Percentiles rank a stretch among this genome's conserved stretches.
Evolutionary conservation across 768 basidiomycete genomes (phyloP).

Genomic region (Naganishia antarctica): DNA sequence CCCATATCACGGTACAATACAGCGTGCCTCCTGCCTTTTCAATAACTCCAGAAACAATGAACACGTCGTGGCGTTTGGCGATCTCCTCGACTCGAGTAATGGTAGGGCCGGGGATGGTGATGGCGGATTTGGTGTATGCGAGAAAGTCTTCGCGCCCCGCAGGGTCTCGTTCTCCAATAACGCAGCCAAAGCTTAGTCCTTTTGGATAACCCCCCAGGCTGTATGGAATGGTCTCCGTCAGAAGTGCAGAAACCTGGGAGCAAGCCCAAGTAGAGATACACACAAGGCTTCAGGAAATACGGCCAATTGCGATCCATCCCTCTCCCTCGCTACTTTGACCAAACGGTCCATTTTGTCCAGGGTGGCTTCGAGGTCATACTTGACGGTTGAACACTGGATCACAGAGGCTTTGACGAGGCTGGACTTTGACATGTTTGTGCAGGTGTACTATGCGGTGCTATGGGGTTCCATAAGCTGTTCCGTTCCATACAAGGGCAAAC

Average conservation of each 20-base stretch:
- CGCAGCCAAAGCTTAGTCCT: slow-evolving; percentile 51
- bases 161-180: slow-evolving; percentile 55
- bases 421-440: neutral
- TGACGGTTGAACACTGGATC: slow-evolving; percentile 30
- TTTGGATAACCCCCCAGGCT: slow-evolving; percentile 37
- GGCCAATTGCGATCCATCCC: slow-evolving; percentile 21
- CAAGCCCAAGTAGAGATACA: too few species aligned
- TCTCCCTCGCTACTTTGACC: slow-evolving; percentile 21
- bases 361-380: slow-evolving; percentile 28
- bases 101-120: slow-evolving; percentile 57
- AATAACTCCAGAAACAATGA: slow-evolving; percentile 61
- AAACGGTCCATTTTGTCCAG: slow-evolving; percentile 29
- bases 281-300: slow-evolving; percentile 37
- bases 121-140: slow-evolving; percentile 57
- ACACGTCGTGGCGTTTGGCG: slow-evolving; percentile 55
- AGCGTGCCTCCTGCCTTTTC: slow-evolving; percentile 61
- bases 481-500: too few species aligned
- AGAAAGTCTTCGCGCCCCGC: slow-evolving; percentile 61
- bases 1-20: slow-evolving; percentile 61
- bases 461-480: too few species aligned
- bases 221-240: too few species aligned
- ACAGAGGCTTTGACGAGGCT: slow-evolving; percentile 30
- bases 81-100: slow-evolving; percentile 55
- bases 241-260: too few species aligned
- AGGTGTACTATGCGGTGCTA: too few species aligned